These are phyloP conservation scores for Hyaloscypha variabilis DNA, from an alignment of 495 filamentous ascomycete species.

Conservation along the genomic window DNA sequence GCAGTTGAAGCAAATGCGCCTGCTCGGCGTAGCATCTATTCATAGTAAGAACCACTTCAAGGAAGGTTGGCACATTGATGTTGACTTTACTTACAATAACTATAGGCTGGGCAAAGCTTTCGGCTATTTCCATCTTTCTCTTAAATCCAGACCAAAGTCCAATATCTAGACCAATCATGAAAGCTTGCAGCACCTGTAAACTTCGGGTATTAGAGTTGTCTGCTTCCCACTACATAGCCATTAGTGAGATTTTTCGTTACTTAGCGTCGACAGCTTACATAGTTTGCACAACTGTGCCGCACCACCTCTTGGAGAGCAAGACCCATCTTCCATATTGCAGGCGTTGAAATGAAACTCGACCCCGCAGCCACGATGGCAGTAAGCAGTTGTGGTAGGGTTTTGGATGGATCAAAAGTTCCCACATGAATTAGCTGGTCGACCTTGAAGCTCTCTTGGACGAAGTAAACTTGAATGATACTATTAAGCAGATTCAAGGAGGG, in stretches of 20 bases:
- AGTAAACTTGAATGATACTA: background rate
- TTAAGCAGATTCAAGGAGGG: background rate
- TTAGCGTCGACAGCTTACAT: slow-evolving; percentile 8
- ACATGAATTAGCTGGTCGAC: slow-evolving; percentile 61
- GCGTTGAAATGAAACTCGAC: slow-evolving; percentile 46
- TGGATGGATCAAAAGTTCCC: slow-evolving; percentile 53
- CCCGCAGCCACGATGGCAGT: slow-evolving; percentile 56
- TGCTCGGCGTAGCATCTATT: slow-evolving; percentile 34
- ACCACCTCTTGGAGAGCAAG: slow-evolving; percentile 65
- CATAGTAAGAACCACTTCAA: background rate
- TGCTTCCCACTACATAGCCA: slow-evolving; percentile 48
- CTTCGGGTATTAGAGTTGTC: slow-evolving; percentile 59
- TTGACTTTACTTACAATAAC: slow-evolving; percentile 41
- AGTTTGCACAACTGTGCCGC: slow-evolving; percentile 43
- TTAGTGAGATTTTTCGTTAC: background rate
- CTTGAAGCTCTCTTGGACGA: slow-evolving; percentile 20
- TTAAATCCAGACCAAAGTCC: slow-evolving; percentile 69
- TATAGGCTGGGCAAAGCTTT: slow-evolving; percentile 56
- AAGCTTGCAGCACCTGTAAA: slow-evolving; percentile 56
- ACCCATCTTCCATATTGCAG: slow-evolving; percentile 57
- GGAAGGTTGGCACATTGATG: background rate
- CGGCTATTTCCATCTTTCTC: slow-evolving; percentile 69
- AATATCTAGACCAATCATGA: slow-evolving; percentile 58
- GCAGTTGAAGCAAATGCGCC: slow-evolving; percentile 28
- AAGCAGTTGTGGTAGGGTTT: slow-evolving; percentile 56